phyloP scores from a whole-genome alignment of 495 filamentous ascomycete species.

The Podospora sp. region DNA sequence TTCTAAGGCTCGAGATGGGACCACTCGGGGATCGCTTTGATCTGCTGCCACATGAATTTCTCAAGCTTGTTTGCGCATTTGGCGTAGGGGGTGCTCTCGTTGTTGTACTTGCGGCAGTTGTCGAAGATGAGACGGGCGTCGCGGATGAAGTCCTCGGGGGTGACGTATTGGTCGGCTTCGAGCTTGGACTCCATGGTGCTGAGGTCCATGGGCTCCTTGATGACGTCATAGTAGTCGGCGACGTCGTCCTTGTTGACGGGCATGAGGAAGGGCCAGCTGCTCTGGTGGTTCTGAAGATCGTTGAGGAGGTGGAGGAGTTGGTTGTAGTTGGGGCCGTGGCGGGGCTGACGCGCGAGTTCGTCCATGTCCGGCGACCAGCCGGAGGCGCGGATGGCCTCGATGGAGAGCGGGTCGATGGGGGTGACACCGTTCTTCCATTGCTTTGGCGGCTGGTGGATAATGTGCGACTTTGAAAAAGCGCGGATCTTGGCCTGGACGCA shows the following conservation, averaged over 20 bases:
- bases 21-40: constrained; percentile 95
- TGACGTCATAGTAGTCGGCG: constrained; percentile 96
- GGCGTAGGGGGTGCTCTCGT: constrained; percentile 90
- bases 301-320: constrained; percentile 90
- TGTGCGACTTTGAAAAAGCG: constrained; percentile 84
- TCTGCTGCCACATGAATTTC: constrained; percentile 94
- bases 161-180: constrained; percentile 88
- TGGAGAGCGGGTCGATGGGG: constrained; percentile 79
- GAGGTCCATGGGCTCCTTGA: constrained; percentile 97
- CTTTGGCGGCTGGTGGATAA: constrained; percentile 80
- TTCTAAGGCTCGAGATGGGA: constrained; percentile 61
- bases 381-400: constrained; percentile 81
- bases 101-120: constrained; percentile 95
- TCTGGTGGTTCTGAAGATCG: constrained; percentile 89
- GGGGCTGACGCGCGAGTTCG: constrained; percentile 91
- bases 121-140: constrained; percentile 91
- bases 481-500: constrained; percentile 92
- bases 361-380: constrained; percentile 99
- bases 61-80: constrained; percentile 95
- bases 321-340: constrained; percentile 95
- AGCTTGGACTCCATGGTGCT: constrained; percentile 95
- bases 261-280: constrained; percentile 90
- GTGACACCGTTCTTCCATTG: constrained; percentile 74
- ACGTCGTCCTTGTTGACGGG: constrained; percentile 96
- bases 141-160: constrained; percentile 88